phyloP scores from a whole-genome alignment of 176 grass and related monocot genomes.

The Microstegium vimineum region DNA sequence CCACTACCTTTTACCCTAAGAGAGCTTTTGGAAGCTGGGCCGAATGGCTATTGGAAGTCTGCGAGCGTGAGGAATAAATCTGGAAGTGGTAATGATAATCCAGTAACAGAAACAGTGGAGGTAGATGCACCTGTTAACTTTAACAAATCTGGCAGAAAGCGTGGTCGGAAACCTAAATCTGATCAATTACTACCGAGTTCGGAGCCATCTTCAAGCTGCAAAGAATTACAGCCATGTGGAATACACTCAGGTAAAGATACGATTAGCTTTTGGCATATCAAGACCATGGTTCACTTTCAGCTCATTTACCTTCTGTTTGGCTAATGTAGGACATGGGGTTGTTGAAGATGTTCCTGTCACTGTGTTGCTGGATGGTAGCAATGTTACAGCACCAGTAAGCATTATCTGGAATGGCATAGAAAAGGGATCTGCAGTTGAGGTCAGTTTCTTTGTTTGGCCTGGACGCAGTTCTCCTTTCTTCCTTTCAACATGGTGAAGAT shows the following conservation, averaged over 20 bases:
- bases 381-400: slow-evolving; percentile 24
- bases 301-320: slow-evolving; percentile 34
- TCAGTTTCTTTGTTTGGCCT: slow-evolving; percentile 28
- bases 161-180: slow-evolving; percentile 34
- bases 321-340: slow-evolving; percentile 41
- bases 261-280: slow-evolving; percentile 4
- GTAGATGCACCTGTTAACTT: slow-evolving; percentile 23
- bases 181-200: slow-evolving; percentile 18
- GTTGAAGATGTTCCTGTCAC: slow-evolving; percentile 31
- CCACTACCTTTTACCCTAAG: slow-evolving; percentile 79
- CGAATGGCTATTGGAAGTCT: slow-evolving; percentile 79
- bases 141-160: slow-evolving; percentile 32
- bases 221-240: slow-evolving; percentile 32
- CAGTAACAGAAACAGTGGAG: slow-evolving; percentile 17
- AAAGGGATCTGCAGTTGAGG: slow-evolving; percentile 85
- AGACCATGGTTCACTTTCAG: slow-evolving; percentile 11
- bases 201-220: slow-evolving; percentile 37
- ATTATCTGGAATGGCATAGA: slow-evolving; percentile 61
- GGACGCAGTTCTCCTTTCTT: not conserved
- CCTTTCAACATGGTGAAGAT: not conserved
- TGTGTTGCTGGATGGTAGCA: slow-evolving; percentile 29
- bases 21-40: slow-evolving; percentile 77
- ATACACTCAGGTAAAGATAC: slow-evolving; percentile 36
- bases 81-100: slow-evolving; percentile 12
- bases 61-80: slow-evolving; percentile 33